Conservation (phyloP, 106 monocot genomes). For the Narthecium ossifragum region DNA sequence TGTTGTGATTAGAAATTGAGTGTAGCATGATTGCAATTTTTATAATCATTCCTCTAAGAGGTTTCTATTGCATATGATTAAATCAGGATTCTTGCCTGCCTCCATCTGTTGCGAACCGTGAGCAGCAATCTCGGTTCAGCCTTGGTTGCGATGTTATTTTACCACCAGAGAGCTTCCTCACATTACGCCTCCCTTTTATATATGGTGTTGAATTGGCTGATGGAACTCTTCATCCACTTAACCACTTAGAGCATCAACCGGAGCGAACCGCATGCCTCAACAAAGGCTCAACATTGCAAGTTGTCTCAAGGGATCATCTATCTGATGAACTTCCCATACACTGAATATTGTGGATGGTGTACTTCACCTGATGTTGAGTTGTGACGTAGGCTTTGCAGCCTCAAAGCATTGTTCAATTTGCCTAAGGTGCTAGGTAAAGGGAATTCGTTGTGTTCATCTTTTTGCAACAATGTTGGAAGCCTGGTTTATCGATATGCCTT, state of each 20-base stretch:
- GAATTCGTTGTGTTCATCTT: too few species aligned
- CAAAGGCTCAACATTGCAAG: conserved; percentile 73
- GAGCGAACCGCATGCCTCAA: conserved; percentile 87
- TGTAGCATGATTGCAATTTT: too few species aligned
- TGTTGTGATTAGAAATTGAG: too few species aligned
- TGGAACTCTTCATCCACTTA: conserved; percentile 60
- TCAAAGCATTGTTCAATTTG: too few species aligned
- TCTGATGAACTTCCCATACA: conserved; percentile 13
- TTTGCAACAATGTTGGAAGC: too few species aligned
- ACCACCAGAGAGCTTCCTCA: conserved; percentile 89
- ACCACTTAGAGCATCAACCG: conserved; percentile 47
- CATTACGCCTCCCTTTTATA: conserved; percentile 82
- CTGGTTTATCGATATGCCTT: too few species aligned
- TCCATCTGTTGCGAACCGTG: conserved; percentile 25
- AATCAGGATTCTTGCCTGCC: conserved; percentile 73
- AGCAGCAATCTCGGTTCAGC: conserved; percentile 56
- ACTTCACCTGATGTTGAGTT: too few species aligned
- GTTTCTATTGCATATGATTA: too few species aligned
- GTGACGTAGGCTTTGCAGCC: too few species aligned
- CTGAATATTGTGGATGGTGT: too few species aligned
- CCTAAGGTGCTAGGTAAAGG: too few species aligned
- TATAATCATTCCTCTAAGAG: too few species aligned
- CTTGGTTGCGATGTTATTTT: conserved; percentile 62
- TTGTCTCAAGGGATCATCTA: conserved; percentile 52
- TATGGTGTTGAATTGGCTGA: conserved; percentile 64